phyloP scores from a whole-genome alignment of 768 basidiomycete genomes.

The Auricularia heimuer region DNA sequence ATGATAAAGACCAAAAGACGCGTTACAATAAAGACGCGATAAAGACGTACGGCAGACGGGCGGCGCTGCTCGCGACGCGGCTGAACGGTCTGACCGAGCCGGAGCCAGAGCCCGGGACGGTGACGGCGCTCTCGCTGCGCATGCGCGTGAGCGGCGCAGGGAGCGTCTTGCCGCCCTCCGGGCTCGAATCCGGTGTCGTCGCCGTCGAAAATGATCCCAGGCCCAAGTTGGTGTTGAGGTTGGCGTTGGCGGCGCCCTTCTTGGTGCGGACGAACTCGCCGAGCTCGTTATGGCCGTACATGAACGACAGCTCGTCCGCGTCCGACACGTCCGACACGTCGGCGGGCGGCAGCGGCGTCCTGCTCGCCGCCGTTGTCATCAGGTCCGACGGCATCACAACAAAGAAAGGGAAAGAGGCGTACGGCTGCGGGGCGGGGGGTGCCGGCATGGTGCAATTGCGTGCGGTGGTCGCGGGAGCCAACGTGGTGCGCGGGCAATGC shows the following conservation, averaged over 20 bases:
- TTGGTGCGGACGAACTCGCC: slow-evolving; percentile 49
- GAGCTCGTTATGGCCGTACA: slow-evolving; percentile 46
- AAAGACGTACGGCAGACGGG: background rate
- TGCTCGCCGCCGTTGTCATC: too few species aligned
- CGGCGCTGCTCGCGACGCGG: background rate
- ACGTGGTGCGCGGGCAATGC: too few species aligned
- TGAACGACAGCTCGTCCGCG: slow-evolving; percentile 40
- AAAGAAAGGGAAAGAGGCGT: too few species aligned
- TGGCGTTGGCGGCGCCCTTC: slow-evolving; percentile 18
- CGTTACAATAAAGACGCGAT: too few species aligned
- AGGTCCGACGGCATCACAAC: too few species aligned
- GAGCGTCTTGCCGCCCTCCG: background rate
- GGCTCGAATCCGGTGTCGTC: background rate
- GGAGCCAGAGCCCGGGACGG: background rate
- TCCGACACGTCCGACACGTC: background rate
- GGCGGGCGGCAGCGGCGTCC: background rate
- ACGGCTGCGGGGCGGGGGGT: too few species aligned
- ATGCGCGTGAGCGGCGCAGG: background rate
- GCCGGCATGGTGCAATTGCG: too few species aligned
- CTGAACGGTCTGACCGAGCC: background rate
- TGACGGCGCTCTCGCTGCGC: background rate
- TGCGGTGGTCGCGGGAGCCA: too few species aligned
- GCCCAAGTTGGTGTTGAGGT: background rate
- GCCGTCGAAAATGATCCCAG: background rate
- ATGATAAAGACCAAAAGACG: too few species aligned